Conservation (phyloP, 805 yeast species). For the Torulaspora delbrueckii region DNA sequence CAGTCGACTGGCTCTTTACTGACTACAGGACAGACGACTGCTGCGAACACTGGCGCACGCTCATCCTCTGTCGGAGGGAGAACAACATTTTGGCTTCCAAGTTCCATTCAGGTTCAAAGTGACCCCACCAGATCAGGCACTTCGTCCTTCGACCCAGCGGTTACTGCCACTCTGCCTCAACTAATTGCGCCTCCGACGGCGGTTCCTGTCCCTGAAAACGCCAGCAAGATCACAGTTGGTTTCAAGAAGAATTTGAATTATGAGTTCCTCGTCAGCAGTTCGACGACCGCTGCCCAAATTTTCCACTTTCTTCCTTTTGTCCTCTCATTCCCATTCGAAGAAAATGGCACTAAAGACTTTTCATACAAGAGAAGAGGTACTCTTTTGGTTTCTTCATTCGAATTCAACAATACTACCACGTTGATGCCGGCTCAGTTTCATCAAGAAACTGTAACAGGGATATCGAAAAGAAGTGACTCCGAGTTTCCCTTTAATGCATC, state of each 20-base stretch:
- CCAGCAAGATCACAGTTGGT: conserved; percentile 21
- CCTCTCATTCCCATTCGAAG: conserved; percentile 54
- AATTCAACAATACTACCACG: conserved; percentile 3
- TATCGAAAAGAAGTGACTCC: background rate
- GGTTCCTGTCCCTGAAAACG: conserved; percentile 30
- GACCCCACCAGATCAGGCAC: conserved; percentile 36
- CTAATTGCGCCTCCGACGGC: conserved; percentile 35
- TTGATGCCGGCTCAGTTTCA: conserved; percentile 1
- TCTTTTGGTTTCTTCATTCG: background rate
- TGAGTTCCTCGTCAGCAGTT: conserved; percentile 75
- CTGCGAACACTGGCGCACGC: conserved; percentile 15
- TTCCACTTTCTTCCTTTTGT: conserved; percentile 65
- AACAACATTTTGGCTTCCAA: conserved; percentile 18
- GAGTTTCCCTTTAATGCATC: conserved; percentile 3
- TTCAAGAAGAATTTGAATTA: conserved; percentile 74
- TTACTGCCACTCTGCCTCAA: conserved; percentile 39
- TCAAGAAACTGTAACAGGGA: too few relatives aligned
- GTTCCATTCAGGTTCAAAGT: conserved; percentile 14
- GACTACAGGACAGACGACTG: background rate
- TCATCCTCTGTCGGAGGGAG: conserved; percentile 10
- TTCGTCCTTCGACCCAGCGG: conserved; percentile 34
- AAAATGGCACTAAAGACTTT: conserved; percentile 13
- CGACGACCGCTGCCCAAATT: conserved; percentile 73
- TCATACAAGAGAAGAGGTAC: background rate
- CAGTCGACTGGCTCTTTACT: background rate